These are phyloP conservation scores for Cyclanthera cordifolia DNA, from an alignment of 306 rosid species.

Conservation along the genomic window DNA sequence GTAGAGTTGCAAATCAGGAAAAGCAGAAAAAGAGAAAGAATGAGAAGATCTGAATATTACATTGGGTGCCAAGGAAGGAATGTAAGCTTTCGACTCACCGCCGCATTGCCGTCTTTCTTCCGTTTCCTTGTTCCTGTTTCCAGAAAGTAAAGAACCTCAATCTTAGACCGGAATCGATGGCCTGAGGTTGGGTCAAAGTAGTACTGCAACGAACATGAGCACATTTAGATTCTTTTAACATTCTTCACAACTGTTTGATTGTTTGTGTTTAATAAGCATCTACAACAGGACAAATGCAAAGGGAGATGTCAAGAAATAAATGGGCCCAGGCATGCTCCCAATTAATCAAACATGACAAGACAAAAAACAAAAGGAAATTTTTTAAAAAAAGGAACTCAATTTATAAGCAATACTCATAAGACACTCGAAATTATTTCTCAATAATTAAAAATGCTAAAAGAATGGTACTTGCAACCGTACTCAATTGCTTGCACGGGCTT, in stretches of 20 bases:
- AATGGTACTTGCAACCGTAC: neutral
- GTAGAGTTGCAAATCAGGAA: conserved; percentile 3
- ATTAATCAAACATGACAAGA: neutral
- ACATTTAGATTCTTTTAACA: neutral
- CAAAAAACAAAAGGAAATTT: too few species aligned
- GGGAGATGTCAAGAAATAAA: neutral
- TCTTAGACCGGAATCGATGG: conserved; percentile 43
- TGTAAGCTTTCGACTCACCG: conserved; percentile 23
- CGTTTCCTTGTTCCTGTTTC: conserved; percentile 36
- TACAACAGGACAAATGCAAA: neutral
- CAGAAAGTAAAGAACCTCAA: conserved; percentile 41
- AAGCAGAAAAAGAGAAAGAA: neutral
- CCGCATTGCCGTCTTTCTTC: conserved; percentile 21
- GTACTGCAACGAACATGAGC: conserved; percentile 32
- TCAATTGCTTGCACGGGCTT: neutral
- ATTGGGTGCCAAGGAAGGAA: neutral
- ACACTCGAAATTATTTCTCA: neutral
- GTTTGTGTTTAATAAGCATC: neutral
- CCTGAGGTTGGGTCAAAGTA: conserved; percentile 35
- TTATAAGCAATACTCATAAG: neutral
- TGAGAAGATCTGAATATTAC: neutral
- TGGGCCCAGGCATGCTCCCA: conserved; percentile 8
- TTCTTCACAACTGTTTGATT: neutral
- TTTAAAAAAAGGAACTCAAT: neutral
- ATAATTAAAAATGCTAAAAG: too few species aligned